phyloP scores from a whole-genome alignment of 1,284 basidiomycete species.

The Ustilago trichophora region DNA sequence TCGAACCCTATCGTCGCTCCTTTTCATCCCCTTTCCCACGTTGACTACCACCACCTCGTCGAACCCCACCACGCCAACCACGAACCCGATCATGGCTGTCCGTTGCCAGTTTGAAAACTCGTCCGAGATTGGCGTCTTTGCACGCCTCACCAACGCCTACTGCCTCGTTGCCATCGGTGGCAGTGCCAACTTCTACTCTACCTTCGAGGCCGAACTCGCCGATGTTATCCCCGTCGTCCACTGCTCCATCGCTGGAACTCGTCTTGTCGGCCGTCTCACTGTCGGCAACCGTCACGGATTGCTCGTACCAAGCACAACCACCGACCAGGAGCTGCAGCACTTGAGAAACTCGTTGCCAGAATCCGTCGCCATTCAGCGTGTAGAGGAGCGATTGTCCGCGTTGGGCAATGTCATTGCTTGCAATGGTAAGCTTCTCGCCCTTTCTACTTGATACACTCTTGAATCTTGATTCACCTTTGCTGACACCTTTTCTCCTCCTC shows the following conservation, averaged over 20 bases:
- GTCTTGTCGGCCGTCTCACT: constrained; percentile 91
- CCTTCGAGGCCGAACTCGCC: constrained; percentile 91
- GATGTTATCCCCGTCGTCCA: constrained; percentile 97
- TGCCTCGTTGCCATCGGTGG: constrained; percentile 80
- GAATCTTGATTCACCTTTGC: background rate
- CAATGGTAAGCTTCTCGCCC: constrained; percentile 75
- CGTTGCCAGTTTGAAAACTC: constrained; percentile 85
- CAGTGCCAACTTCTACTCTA: constrained; percentile 97
- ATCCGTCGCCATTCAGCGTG: constrained; percentile 87
- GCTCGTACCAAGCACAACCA: constrained; percentile 92
- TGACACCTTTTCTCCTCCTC: background rate
- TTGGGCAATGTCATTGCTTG: constrained; percentile 98
- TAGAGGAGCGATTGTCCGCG: constrained; percentile 94
- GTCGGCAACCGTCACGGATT: constrained; percentile 90
- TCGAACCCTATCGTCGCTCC: no score
- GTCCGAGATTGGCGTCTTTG: constrained; percentile 85
- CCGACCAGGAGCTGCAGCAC: constrained; percentile 98
- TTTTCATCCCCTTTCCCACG: background rate
- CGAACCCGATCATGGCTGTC: constrained; percentile 41
- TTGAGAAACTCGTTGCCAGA: constrained; percentile 96
- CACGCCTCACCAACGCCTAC: constrained; percentile 84
- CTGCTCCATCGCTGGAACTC: constrained; percentile 92
- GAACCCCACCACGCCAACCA: background rate
- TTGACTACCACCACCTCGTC: constrained; percentile 5
- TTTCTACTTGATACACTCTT: background rate